These are phyloP conservation scores for Penicillium sp. DNA, from an alignment of 2,329 filamentous ascomycete genomes.

Conservation along the genomic window DNA sequence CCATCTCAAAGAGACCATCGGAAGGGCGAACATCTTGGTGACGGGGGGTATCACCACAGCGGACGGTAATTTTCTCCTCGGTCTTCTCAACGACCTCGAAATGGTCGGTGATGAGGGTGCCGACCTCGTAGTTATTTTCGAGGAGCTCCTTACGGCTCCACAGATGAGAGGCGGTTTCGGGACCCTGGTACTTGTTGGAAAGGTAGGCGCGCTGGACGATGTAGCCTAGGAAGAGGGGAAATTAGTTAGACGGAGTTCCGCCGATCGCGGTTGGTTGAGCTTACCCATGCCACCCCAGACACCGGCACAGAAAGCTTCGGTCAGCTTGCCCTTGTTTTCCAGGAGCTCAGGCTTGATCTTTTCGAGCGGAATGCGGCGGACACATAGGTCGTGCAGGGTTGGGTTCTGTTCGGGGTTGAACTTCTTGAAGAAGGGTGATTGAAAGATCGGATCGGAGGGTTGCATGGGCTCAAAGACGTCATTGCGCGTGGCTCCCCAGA, in stretches of 20 bases:
- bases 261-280: constrained; percentile 17
- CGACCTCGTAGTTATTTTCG: constrained; percentile 60
- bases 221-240: constrained; percentile 31
- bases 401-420: constrained; percentile 66
- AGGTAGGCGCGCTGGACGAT: constrained; percentile 60
- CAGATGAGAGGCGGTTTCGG: constrained; percentile 60
- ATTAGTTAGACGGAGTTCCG: background rate
- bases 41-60: constrained; percentile 66
- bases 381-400: constrained; percentile 63
- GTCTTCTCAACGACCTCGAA: constrained; percentile 71
- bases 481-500: constrained; percentile 56
- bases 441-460: constrained; percentile 63
- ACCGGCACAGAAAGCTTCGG: constrained; percentile 66
- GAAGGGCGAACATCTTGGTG: constrained; percentile 57
- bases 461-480: constrained; percentile 61
- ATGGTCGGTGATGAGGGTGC: constrained; percentile 68
- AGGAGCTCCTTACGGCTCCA: constrained; percentile 61
- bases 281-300: constrained; percentile 67
- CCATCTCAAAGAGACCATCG: constrained; percentile 69
- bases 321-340: constrained; percentile 60
- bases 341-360: constrained; percentile 67
- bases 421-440: constrained; percentile 56
- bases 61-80: constrained; percentile 59
- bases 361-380: constrained; percentile 62
- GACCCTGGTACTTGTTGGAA: constrained; percentile 59